phyloP scores from a whole-genome alignment of 768 basidiomycete species.

The Kondoa subrosea region DNA sequence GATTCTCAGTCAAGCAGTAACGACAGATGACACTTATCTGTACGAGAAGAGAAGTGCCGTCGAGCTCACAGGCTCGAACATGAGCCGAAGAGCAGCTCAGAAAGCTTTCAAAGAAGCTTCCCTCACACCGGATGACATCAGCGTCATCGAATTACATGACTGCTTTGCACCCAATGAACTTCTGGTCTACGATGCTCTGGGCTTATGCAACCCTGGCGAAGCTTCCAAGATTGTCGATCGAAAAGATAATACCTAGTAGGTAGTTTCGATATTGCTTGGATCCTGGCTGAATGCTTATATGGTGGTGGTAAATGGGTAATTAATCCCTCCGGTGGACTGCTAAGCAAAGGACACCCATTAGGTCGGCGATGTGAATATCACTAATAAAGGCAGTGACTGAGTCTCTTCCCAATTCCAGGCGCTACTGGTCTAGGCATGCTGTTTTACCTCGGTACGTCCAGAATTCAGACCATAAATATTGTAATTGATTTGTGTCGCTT shows the following conservation, averaged over 20 bases:
- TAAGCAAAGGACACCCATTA: slow-evolving; percentile 68
- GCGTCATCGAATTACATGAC: slow-evolving; percentile 73
- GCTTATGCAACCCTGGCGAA: slow-evolving; percentile 49
- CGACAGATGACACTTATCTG: slow-evolving; percentile 49
- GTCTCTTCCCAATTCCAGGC: slow-evolving; percentile 1
- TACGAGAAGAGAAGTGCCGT: slow-evolving; percentile 56
- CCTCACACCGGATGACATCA: slow-evolving; percentile 55
- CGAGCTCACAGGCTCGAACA: slow-evolving; percentile 55
- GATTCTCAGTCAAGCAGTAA: slow-evolving; percentile 40
- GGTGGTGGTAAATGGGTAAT: slow-evolving; percentile 62
- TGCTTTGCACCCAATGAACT: slow-evolving; percentile 77
- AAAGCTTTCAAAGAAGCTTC: slow-evolving; percentile 56
- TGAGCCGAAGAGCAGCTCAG: slow-evolving; percentile 54
- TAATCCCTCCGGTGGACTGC: slow-evolving; percentile 68
- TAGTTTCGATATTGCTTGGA: slow-evolving; percentile 69
- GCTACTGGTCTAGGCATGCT: slow-evolving; percentile 25
- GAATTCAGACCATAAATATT: neutral
- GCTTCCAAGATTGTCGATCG: slow-evolving; percentile 58
- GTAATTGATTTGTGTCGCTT: neutral
- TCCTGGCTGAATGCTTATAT: slow-evolving; percentile 55
- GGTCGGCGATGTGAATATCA: neutral
- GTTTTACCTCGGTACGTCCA: slow-evolving; percentile 15
- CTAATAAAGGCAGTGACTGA: neutral
- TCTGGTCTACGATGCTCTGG: slow-evolving; percentile 63
- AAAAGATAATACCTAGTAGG: slow-evolving; percentile 60